Percentiles rank a stretch among this genome's conserved stretches.
phyloP scores from a whole-genome alignment of 2,329 filamentous ascomycete species.

The Neophaeococcomyces aloes region DNA sequence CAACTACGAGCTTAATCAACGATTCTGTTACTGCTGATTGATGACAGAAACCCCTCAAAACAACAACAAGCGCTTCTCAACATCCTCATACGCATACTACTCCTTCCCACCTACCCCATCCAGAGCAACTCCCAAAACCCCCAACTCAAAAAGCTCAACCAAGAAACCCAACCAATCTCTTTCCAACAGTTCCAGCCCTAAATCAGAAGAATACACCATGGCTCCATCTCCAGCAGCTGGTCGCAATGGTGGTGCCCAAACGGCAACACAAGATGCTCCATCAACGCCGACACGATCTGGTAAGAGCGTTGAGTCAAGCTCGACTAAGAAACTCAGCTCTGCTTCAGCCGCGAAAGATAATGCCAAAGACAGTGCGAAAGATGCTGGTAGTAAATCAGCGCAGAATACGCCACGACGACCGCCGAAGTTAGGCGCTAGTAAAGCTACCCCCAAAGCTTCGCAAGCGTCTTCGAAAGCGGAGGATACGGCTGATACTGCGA shows the following conservation, averaged over 20 bases:
- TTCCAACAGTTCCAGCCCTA: conserved; percentile 16
- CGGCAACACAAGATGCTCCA: conserved; percentile 23
- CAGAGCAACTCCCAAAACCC: conserved; percentile 1
- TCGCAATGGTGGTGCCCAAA: conserved; percentile 18
- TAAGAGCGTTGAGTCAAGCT: conserved; percentile 22
- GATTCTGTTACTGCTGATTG: conserved; percentile 1
- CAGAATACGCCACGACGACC: conserved; percentile 16
- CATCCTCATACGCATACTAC: conserved; percentile 22
- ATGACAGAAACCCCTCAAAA: conserved; percentile 10
- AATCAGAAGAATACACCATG: conserved; percentile 16
- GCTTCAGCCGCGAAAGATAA: conserved; percentile 10
- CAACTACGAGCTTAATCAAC: no score
- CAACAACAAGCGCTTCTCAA: conserved; percentile 18
- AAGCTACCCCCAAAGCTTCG: conserved; percentile 18
- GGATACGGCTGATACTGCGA: conserved; percentile 10
- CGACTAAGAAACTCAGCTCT: conserved; percentile 21
- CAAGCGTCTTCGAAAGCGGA: conserved; percentile 13
- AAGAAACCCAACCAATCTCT: conserved; percentile 6
- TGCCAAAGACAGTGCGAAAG: no score
- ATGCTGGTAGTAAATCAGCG: conserved; percentile 5
- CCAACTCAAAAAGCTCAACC: conserved; percentile 1
- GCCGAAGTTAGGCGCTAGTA: conserved; percentile 20
- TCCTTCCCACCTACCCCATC: conserved; percentile 13
- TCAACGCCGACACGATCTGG: conserved; percentile 24
- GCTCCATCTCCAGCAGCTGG: conserved; percentile 20